Percentiles rank a stretch among this genome's conserved stretches.
phyloP scores from a whole-genome alignment of 2,329 filamentous ascomycete genomes.

The Phoma sp. region DNA sequence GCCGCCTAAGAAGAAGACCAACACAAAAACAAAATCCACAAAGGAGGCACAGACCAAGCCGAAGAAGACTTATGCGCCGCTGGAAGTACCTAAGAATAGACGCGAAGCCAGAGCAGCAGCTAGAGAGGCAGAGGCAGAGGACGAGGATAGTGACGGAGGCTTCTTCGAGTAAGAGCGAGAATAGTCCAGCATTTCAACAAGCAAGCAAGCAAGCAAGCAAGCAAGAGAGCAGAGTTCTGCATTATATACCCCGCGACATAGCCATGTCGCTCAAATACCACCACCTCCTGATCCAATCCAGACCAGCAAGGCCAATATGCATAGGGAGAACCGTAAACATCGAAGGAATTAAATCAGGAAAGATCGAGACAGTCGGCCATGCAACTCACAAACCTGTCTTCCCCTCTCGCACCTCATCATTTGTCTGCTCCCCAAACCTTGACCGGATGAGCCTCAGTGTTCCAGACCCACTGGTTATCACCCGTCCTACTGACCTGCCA shows the following conservation, averaged over 20 bases:
- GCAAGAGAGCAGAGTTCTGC: not conserved
- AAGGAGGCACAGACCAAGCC: constrained; percentile 16
- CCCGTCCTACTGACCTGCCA: constrained; percentile 61
- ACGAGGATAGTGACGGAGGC: constrained; percentile 46
- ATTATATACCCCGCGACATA: constrained; percentile 23
- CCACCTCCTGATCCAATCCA: not conserved
- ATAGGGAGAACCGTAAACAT: not conserved
- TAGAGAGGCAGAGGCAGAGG: constrained; percentile 23
- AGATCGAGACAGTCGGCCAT: no score
- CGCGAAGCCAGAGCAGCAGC: constrained; percentile 30
- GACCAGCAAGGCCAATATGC: not conserved
- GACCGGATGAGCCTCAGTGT: constrained; percentile 70
- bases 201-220: no score
- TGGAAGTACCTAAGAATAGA: constrained; percentile 20
- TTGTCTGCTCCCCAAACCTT: constrained; percentile 43
- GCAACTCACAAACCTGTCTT: not conserved
- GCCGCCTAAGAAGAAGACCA: constrained; percentile 29
- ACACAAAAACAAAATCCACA: constrained; percentile 16
- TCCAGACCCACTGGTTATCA: constrained; percentile 65
- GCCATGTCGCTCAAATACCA: not conserved
- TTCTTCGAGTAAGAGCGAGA: constrained; percentile 43
- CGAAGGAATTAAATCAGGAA: not conserved
- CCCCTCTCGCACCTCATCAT: not conserved
- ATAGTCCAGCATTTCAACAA: not conserved
- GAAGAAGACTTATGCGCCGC: constrained; percentile 23